These are phyloP conservation scores for Nitzschia palea DNA, from an alignment of 108 stramenopile species.

Conservation along the genomic window DNA sequence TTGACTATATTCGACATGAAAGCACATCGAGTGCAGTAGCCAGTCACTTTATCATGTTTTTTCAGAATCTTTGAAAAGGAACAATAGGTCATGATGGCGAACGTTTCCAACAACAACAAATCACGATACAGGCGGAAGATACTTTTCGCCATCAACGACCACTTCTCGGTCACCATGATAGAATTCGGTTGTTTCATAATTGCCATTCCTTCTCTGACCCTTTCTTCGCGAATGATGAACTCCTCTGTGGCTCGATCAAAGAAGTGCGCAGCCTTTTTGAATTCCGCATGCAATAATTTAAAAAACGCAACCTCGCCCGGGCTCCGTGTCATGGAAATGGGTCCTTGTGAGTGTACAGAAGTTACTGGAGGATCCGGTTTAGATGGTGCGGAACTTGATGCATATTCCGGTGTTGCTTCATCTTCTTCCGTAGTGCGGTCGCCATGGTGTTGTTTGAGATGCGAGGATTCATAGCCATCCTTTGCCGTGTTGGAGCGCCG, in stretches of 20 bases:
- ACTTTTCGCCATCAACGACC: constrained; percentile 86
- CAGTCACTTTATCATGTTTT: constrained; percentile 98
- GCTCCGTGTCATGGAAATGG: constrained; percentile 28
- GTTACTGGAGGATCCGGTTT: not conserved
- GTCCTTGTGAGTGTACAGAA: not conserved
- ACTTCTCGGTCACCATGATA: constrained; percentile 80
- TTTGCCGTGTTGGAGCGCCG: not conserved
- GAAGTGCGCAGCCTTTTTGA: constrained; percentile 89
- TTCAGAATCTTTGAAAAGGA: constrained; percentile 97
- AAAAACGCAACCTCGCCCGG: constrained; percentile 92
- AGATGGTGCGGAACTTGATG: not conserved
- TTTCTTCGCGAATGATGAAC: constrained; percentile 80
- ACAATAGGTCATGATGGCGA: constrained; percentile 98
- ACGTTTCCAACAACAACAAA: constrained; percentile 95
- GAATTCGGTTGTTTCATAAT: constrained; percentile 78
- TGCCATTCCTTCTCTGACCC: constrained; percentile 83
- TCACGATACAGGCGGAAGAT: constrained; percentile 91
- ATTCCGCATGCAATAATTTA: constrained; percentile 81
- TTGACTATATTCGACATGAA: constrained; percentile 88
- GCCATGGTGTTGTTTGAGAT: constrained; percentile 21
- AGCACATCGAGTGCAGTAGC: constrained; percentile 73
- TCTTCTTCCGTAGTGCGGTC: constrained; percentile 27
- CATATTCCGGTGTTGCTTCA: not conserved
- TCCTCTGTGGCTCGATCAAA: constrained; percentile 78
- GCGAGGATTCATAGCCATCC: not conserved